These are phyloP conservation scores for Erysimum cheiri DNA, from an alignment of 441 rosid species.

Conservation along the genomic window DNA sequence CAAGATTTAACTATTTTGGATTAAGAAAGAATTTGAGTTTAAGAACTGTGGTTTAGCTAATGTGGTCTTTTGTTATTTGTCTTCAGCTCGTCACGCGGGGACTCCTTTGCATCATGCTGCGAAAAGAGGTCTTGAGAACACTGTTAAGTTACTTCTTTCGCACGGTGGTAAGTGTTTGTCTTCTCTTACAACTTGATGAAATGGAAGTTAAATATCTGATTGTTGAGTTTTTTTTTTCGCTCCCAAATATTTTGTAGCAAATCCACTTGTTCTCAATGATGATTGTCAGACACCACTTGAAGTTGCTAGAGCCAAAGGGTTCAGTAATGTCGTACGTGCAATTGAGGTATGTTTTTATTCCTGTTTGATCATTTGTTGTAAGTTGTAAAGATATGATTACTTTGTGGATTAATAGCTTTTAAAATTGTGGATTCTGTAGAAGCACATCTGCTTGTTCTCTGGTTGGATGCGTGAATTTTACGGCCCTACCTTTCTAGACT, in stretches of 20 bases:
- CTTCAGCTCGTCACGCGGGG: constrained; percentile 79
- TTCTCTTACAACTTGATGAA: not conserved
- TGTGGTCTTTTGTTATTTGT: not conserved
- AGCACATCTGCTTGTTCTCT: constrained; percentile 82
- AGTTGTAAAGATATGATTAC: not conserved
- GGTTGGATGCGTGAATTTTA: constrained; percentile 93
- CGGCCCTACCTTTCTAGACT: constrained; percentile 85
- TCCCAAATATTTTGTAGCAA: constrained; percentile 64
- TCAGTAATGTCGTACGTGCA: constrained; percentile 68
- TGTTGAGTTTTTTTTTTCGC: too few species aligned
- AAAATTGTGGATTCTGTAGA: constrained; percentile 47
- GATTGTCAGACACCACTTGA: constrained; percentile 90
- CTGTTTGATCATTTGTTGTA: not conserved
- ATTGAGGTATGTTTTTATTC: constrained; percentile 66
- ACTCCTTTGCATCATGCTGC: constrained; percentile 98
- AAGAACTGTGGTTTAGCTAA: constrained; percentile 9
- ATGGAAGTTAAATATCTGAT: too few species aligned
- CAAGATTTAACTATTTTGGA: too few species aligned
- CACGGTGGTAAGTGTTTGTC: constrained; percentile 64
- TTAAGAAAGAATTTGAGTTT: not conserved
- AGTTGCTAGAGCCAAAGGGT: constrained; percentile 84
- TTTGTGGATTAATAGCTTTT: not conserved
- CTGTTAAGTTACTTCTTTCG: constrained; percentile 80
- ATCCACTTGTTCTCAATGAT: constrained; percentile 86
- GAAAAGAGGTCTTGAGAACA: constrained; percentile 80